Percentiles rank a stretch among this genome's conserved stretches.
phyloP scores from a whole-genome alignment of 768 basidiomycete genomes.

The Amanita molliuscula region DNA sequence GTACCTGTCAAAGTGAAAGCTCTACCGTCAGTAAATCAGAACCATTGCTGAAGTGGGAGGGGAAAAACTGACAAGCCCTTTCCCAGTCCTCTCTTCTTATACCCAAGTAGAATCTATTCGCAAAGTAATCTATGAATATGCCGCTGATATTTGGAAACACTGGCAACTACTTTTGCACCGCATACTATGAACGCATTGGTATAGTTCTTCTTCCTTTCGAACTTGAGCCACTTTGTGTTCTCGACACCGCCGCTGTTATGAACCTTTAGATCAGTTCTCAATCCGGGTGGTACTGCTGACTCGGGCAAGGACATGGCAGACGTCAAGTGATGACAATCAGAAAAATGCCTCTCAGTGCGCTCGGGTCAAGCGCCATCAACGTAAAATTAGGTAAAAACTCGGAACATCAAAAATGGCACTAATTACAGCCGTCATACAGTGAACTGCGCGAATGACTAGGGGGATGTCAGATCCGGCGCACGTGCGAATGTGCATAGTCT shows the following conservation, averaged over 20 bases:
- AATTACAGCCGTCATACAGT: no score
- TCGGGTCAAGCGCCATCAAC: no score
- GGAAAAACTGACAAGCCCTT: constrained; percentile 35
- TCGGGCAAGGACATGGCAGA: constrained; percentile 4
- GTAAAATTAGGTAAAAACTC: no score
- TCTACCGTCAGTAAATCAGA: constrained; percentile 16
- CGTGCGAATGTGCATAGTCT: no score
- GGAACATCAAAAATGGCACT: no score
- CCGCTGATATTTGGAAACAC: background rate
- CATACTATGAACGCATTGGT: constrained; percentile 65
- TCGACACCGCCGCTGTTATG: constrained; percentile 6
- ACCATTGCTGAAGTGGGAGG: background rate
- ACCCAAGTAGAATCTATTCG: constrained; percentile 55
- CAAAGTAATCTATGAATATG: constrained; percentile 1
- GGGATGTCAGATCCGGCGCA: no score
- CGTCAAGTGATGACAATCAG: no score
- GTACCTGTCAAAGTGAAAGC: constrained; percentile 28
- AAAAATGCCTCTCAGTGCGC: no score
- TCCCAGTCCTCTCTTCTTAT: constrained; percentile 76
- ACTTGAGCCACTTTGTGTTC: constrained; percentile 32
- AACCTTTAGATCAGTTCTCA: constrained; percentile 21
- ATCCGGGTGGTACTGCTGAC: constrained; percentile 30
- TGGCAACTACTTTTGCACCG: constrained; percentile 30
- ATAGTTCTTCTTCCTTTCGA: constrained; percentile 35
- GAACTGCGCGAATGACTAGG: no score